phyloP scores from a whole-genome alignment of 352 stramenopile genomes.

The Phytopythium oedochilum region DNA sequence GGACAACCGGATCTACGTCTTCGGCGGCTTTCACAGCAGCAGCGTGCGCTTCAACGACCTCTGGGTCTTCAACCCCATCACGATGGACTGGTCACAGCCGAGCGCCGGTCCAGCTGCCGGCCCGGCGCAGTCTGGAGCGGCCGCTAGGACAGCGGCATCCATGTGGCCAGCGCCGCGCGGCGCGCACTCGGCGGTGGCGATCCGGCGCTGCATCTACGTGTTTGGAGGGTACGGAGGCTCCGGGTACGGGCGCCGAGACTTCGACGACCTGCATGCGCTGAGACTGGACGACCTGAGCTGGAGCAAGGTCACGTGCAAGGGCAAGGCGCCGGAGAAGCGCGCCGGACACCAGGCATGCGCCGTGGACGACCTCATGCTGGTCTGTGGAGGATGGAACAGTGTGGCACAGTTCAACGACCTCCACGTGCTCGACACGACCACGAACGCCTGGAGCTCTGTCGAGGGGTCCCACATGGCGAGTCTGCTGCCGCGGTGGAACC shows the following conservation, averaged over 20 bases:
- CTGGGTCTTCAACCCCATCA: slow-evolving; percentile 96
- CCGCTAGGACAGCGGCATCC: slow-evolving; percentile 14
- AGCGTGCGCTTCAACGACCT: slow-evolving; percentile 92
- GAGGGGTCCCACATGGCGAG: slow-evolving; percentile 72
- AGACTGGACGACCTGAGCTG: slow-evolving; percentile 86
- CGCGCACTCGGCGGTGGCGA: slow-evolving; percentile 85
- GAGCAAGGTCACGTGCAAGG: slow-evolving; percentile 81
- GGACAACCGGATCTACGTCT: slow-evolving; percentile 90
- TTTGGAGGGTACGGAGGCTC: slow-evolving; percentile 95
- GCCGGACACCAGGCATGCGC: slow-evolving; percentile 91
- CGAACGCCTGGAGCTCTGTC: slow-evolving; percentile 81
- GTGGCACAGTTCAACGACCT: slow-evolving; percentile 95
- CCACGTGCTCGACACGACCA: slow-evolving; percentile 88
- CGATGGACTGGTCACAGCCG: slow-evolving; percentile 86
- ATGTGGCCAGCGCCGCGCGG: slow-evolving; percentile 78
- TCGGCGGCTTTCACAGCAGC: slow-evolving; percentile 92
- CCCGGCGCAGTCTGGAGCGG: slow-evolving; percentile 10
- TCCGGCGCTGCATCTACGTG: slow-evolving; percentile 85
- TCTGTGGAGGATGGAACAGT: slow-evolving; percentile 95
- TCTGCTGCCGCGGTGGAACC: slow-evolving; percentile 92
- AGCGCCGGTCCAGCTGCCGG: background rate
- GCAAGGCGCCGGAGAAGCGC: slow-evolving; percentile 86
- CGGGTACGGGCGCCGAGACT: slow-evolving; percentile 90
- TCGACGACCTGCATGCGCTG: slow-evolving; percentile 91
- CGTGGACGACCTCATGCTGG: slow-evolving; percentile 88